A percentile compares a stretch with the other conserved stretches of the same genome.
These are phyloP conservation scores for Pythium coloratum DNA, from an alignment of 352 stramenopile species.

Conservation along the genomic window DNA sequence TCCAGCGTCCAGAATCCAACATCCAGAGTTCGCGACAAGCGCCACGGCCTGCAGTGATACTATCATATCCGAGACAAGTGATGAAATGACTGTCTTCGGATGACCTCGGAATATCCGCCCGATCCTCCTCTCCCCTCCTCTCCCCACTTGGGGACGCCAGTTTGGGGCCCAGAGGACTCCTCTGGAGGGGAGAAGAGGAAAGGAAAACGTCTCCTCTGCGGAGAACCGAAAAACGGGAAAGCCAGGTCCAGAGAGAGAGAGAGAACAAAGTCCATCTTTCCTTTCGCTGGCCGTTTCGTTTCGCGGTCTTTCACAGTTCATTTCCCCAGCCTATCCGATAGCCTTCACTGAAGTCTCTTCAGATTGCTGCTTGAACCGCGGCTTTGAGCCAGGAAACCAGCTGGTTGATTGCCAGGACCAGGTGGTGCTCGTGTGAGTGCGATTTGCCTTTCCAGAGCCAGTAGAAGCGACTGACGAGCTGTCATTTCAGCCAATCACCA, in stretches of 20 bases:
- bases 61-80: no score
- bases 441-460: not conserved
- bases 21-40: no score
- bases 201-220: not conserved
- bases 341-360: no score
- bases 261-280: not conserved
- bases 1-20: no score
- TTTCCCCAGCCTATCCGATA: no score
- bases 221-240: not conserved
- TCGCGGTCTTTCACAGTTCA: not conserved
- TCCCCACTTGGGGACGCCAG: no score
- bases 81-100: no score
- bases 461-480: not conserved
- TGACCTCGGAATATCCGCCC: no score
- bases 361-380: not conserved
- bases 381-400: conserved; percentile 1
- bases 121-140: no score
- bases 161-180: not conserved
- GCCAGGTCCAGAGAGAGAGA: no score
- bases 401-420: not conserved
- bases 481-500: conserved; percentile 4
- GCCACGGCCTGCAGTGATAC: no score
- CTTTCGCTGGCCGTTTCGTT: not conserved
- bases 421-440: not conserved
- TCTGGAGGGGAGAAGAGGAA: not conserved